Base-by-base conservation (phyloP, 345 rosid species). In the Geranium rotundifolium region DNA sequence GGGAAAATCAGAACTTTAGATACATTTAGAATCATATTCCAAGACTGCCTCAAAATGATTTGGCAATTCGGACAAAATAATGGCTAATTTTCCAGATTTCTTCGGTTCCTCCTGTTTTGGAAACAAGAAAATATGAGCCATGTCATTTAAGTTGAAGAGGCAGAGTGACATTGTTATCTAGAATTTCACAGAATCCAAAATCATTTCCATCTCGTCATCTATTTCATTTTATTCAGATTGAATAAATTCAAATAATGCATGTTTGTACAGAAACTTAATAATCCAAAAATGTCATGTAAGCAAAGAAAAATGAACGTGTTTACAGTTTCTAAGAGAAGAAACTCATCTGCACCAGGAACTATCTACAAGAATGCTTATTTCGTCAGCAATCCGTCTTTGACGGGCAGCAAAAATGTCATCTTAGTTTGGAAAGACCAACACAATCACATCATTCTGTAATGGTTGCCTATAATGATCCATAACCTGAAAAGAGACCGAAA, bases 311-410 rank as follows among this genome's bases (percentile, higher is more conserved):
- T 41, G 50, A 9, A 41, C 14, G 5, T 41, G 14, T 41, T 41
- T 71, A 65, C 74, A 76, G 77, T 68, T 72, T 79, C 78, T 64
- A 78, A 65, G 78, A 65, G 76, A 65, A 76, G 75, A 69, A 74
- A 75, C 81, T 78, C 81, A 80, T 78, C 83, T 83, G 85, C 78
- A 72, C 63, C 69, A 61, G 67, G 67, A 64, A 63, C 67, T 67
- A 68, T 54, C 70, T 72, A 76, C 71, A 80, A 72, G 67, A 71
- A 59, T 41, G 76, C 57, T 63, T 49, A 64, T 17, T 59, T 64
- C 8, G 69, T 73, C 71, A 69, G 72, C 59, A 69, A 65, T 60
- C 67, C 70, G 10, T 41, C 50, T 12, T 41, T 41, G 50, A 3
- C 9, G 10, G 50, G 50, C 1, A 12, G 50, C 41, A 41, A 41